Conservation (phyloP, 805 yeast species). For the Pichia occidentalis region DNA sequence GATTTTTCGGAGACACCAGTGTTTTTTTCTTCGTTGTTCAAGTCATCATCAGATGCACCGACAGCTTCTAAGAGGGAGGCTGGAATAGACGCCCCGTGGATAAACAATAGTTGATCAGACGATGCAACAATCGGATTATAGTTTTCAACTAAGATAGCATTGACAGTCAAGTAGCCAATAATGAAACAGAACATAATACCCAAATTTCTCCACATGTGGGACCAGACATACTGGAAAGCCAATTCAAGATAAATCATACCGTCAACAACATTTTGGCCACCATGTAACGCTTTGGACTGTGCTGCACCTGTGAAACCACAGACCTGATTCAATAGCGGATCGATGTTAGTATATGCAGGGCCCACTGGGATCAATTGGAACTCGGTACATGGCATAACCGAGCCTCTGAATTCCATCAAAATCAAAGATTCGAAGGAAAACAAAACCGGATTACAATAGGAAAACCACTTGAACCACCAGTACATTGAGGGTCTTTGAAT, state of each 20-base stretch:
- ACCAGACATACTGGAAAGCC: constrained; percentile 44
- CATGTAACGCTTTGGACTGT: constrained; percentile 17
- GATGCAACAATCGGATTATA: constrained; percentile 25
- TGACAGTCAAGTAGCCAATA: constrained; percentile 31
- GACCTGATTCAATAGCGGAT: constrained; percentile 33
- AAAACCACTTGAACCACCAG: constrained; percentile 57
- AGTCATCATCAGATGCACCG: constrained; percentile 27
- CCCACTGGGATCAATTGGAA: constrained; percentile 47
- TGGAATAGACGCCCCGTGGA: constrained; percentile 24
- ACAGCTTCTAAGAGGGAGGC: constrained; percentile 24
- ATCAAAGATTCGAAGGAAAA: constrained; percentile 50
- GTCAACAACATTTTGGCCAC: constrained; percentile 32
- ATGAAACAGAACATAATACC: constrained; percentile 44
- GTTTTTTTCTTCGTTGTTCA: constrained; percentile 18
- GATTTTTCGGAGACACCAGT: too few species aligned
- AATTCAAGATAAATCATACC: constrained; percentile 43
- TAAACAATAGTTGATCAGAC: constrained; percentile 29
- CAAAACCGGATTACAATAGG: constrained; percentile 41
- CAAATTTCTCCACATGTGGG: constrained; percentile 73
- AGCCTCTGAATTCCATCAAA: constrained; percentile 49
- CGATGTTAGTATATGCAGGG: constrained; percentile 40
- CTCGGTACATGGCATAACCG: constrained; percentile 43
- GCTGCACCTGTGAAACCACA: constrained; percentile 49
- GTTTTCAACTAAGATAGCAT: constrained; percentile 26
- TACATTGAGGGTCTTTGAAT: constrained; percentile 52